These are phyloP conservation scores for Furcasterigmium sp. DNA, from an alignment of 2,329 filamentous ascomycete genomes.

Conservation along the genomic window DNA sequence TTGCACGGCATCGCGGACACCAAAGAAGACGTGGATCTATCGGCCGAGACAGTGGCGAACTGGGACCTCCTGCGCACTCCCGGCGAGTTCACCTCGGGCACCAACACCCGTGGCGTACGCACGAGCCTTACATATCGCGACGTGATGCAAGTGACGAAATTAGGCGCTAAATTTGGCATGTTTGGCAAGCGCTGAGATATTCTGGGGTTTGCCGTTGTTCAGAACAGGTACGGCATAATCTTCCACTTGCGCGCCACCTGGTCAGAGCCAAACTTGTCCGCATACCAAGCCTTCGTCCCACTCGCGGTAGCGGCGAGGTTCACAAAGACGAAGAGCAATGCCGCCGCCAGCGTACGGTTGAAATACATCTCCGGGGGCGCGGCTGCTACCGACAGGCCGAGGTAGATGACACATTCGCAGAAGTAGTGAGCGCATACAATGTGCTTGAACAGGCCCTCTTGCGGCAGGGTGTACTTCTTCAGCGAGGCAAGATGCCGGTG, in stretches of 20 bases:
- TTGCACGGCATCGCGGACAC: constrained; percentile 71
- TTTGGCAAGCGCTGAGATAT: constrained; percentile 35
- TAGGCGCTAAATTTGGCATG: constrained; percentile 62
- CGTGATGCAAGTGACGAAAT: constrained; percentile 73
- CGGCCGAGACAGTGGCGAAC: constrained; percentile 59
- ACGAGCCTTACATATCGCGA: constrained; percentile 80
- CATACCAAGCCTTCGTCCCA: constrained; percentile 76
- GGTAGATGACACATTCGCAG: constrained; percentile 79
- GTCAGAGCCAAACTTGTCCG: constrained; percentile 64
- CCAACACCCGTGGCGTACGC: constrained; percentile 53
- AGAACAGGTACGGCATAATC: constrained; percentile 71
- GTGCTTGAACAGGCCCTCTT: constrained; percentile 63
- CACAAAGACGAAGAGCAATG: constrained; percentile 64
- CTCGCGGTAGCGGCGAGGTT: constrained; percentile 81
- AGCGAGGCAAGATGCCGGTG: constrained; percentile 66
- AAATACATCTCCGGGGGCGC: constrained; percentile 61
- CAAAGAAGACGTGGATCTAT: constrained; percentile 61
- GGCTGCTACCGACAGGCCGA: constrained; percentile 67
- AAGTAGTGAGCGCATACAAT: constrained; percentile 88
- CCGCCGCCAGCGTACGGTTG: constrained; percentile 70
- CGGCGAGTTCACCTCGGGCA: constrained; percentile 41
- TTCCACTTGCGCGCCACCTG: constrained; percentile 60
- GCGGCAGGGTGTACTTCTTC: constrained; percentile 78
- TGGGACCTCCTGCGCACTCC: constrained; percentile 60
- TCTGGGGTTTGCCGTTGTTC: constrained; percentile 12